These are phyloP conservation scores for Neonectria magnoliae DNA, from an alignment of 2,329 filamentous ascomycete genomes.

Conservation along the genomic window DNA sequence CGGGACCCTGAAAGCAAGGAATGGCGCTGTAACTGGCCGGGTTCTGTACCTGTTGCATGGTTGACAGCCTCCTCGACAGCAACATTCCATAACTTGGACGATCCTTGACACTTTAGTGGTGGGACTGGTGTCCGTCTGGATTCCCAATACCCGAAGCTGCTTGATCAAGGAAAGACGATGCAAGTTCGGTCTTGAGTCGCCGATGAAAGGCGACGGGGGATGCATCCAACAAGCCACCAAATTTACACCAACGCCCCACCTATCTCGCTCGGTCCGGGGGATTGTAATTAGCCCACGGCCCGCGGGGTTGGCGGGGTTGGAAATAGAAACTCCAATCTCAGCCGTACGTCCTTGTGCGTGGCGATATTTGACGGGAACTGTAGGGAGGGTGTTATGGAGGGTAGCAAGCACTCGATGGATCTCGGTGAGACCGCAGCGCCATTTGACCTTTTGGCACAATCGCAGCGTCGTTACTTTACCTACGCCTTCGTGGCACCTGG, in stretches of 20 bases:
- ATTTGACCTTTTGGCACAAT: slow-evolving; percentile 5
- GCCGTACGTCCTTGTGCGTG: not conserved
- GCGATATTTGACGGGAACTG: not conserved
- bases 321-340: slow-evolving; percentile 35
- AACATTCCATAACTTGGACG: slow-evolving; percentile 7
- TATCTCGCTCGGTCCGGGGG: not conserved
- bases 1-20: not conserved
- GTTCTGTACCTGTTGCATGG: not conserved
- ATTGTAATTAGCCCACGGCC: not conserved
- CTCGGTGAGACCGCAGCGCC: not conserved
- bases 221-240: slow-evolving; percentile 10
- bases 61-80: not conserved
- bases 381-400: not conserved
- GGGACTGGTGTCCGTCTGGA: slow-evolving; percentile 2
- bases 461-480: slow-evolving; percentile 8
- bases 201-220: slow-evolving; percentile 4
- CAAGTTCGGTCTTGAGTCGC: not conserved
- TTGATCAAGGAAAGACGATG: not conserved
- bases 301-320: slow-evolving; percentile 18
- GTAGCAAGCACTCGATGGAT: slow-evolving; percentile 1
- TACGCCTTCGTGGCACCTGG: not conserved
- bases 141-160: not conserved
- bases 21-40: not conserved
- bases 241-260: slow-evolving; percentile 14
- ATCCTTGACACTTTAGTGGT: not conserved